Conservation (phyloP, 2,329 filamentous ascomycete species). For the Metarhizium rileyi region DNA sequence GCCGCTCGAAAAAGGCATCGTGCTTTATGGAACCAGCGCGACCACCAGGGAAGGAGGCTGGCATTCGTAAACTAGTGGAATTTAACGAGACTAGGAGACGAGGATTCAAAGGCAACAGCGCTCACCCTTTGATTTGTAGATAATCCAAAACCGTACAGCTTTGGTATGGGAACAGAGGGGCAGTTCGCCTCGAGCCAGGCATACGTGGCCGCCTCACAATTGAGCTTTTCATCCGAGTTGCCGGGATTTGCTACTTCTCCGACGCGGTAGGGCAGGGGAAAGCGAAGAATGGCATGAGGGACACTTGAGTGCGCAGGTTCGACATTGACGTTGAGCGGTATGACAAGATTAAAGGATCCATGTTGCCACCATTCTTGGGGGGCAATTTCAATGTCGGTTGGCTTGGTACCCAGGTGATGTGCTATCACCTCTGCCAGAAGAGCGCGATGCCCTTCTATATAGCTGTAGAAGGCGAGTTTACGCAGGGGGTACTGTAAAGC, state of each 20-base stretch:
- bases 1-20: not conserved
- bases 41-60: not conserved
- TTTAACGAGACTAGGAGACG: not conserved
- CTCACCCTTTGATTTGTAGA: slow-evolving; percentile 10
- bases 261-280: slow-evolving; percentile 23
- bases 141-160: slow-evolving; percentile 15
- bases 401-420: no score
- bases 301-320: no score
- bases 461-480: no score
- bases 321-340: no score
- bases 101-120: not conserved
- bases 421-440: not conserved
- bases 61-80: slow-evolving; percentile 4
- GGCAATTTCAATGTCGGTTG: no score
- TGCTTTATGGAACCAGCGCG: slow-evolving; percentile 2
- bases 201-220: slow-evolving; percentile 12
- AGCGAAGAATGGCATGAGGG: slow-evolving; percentile 10
- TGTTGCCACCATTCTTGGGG: no score
- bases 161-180: slow-evolving; percentile 16
- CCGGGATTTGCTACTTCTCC: slow-evolving; percentile 26
- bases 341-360: no score
- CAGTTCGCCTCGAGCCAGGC: slow-evolving; percentile 12
- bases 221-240: slow-evolving; percentile 31
- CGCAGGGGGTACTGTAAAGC: no score
- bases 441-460: not conserved